Base-by-base conservation (phyloP, 2,329 filamentous ascomycete species). In the Fusarium circinatum region DNA sequence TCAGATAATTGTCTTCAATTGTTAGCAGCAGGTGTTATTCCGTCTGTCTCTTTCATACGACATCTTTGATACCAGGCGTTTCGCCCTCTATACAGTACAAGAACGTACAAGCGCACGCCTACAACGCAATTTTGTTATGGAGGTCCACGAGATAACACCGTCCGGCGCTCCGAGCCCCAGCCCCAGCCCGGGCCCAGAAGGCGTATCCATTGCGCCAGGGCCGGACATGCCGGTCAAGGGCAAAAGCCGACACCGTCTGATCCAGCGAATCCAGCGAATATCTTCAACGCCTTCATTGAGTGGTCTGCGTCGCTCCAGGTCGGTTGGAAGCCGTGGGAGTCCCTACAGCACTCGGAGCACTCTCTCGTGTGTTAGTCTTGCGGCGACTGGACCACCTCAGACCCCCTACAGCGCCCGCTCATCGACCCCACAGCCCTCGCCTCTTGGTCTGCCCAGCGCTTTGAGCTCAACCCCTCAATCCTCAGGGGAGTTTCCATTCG, bases 241-340 rank as follows among this genome's bases (percentile, higher is more conserved):
- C 64, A 94, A 91, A 80, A 89, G 90, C 60, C 89, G 93, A 52
- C 90, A 91, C 76, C 90, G 91, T 67, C 83, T 97, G 39, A 85
- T 97, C 24, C 90, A 91, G 71, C 90, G 91, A 38, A 87, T 97
- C 55, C 92, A 96, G 71, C 91, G 94, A 65, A 96, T 97, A 78
- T 92, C 93, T 17, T 97, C 94, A 1, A 94, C 92, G 12, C 91
- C 93, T 2, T 93, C 93, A 22, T 84, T 97, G 57, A 86, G 88
- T 45, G 89, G 89, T 65, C 82, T 91, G 61, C 88, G 90, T 63
- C 89, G 92, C 67, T 85, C 90, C 32, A 88, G 91, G 63, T 92
- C 94, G 12, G 88, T 89, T 65, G 91, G 89, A 78, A 93, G 92
- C 77, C 90, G 91, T 63, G 91, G 89, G 78, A 93, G 92, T 77